Evolutionary conservation across 176 grass and related monocot species (phyloP).

Genomic region (Leersia perrieri): DNA sequence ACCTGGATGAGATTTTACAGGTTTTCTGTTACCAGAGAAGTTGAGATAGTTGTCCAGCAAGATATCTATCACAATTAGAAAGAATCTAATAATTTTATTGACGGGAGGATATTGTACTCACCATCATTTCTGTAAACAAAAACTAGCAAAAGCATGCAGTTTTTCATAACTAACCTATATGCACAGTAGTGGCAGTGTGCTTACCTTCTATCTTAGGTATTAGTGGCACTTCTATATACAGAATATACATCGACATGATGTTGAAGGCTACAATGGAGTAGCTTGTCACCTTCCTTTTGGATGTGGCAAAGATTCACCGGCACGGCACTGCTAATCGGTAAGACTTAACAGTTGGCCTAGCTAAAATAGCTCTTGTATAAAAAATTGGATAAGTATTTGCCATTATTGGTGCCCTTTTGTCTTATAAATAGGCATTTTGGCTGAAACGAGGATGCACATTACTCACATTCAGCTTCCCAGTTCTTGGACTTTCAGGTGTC

Average conservation of each 20-base stretch:
- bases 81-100: not conserved
- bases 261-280: not conserved
- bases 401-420: slow-evolving; percentile 20
- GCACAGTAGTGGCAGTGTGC: not conserved
- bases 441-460: not conserved
- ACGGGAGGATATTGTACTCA: not conserved
- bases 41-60: not conserved
- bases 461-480: not conserved
- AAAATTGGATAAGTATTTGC: not conserved
- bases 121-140: slow-evolving; percentile 2
- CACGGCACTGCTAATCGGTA: not conserved
- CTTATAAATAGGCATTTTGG: slow-evolving; percentile 6
- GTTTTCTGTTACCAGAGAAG: not conserved
- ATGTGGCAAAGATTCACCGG: slow-evolving; percentile 31
- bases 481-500: not conserved
- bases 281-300: slow-evolving; percentile 31
- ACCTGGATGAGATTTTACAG: not conserved
- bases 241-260: slow-evolving; percentile 10
- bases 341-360: not conserved
- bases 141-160: not conserved
- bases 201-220: slow-evolving; percentile 10
- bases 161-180: not conserved
- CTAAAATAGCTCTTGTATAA: not conserved
- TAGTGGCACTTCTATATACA: slow-evolving; percentile 12
- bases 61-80: not conserved